These are phyloP conservation scores for Stephania japonica DNA, from an alignment of 164 flowering plant genomes.

Conservation along the genomic window DNA sequence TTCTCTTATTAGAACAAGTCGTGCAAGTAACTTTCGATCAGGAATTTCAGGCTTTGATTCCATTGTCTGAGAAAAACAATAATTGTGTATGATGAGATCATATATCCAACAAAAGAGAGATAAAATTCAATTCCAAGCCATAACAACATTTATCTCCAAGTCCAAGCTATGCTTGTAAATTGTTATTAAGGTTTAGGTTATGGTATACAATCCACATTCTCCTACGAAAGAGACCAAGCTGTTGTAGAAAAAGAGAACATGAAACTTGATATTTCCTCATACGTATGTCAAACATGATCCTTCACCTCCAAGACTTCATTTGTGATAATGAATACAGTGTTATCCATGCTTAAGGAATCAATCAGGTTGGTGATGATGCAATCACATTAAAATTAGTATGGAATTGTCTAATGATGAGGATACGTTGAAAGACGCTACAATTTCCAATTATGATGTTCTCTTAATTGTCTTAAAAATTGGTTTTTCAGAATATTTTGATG, in stretches of 20 bases:
- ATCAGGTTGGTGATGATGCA: not conserved
- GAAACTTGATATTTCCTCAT: too few relatives aligned
- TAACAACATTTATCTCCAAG: not conserved
- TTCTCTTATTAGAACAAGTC: slow-evolving; percentile 93
- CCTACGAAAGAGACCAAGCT: not conserved
- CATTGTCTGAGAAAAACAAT: slow-evolving; percentile 55
- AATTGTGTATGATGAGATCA: not conserved
- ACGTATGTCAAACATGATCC: too few relatives aligned
- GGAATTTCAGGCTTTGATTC: slow-evolving; percentile 74
- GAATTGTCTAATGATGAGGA: not conserved
- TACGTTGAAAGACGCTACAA: not conserved
- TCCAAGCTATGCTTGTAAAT: too few relatives aligned
- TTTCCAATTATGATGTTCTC: not conserved
- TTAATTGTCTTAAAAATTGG: not conserved
- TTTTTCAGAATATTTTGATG: not conserved
- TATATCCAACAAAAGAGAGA: not conserved
- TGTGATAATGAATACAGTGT: too few relatives aligned
- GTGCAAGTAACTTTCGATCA: slow-evolving; percentile 85
- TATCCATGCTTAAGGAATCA: not conserved
- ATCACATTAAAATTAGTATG: not conserved
- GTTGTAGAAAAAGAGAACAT: too few relatives aligned
- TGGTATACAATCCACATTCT: not conserved
- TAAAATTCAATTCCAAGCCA: not conserved
- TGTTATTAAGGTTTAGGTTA: too few relatives aligned
- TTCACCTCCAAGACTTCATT: too few relatives aligned